Percentiles rank a stretch among this genome's conserved stretches.
Conservation (phyloP, 148 eudicot genomes). For the Amaranthus cruentus region DNA sequence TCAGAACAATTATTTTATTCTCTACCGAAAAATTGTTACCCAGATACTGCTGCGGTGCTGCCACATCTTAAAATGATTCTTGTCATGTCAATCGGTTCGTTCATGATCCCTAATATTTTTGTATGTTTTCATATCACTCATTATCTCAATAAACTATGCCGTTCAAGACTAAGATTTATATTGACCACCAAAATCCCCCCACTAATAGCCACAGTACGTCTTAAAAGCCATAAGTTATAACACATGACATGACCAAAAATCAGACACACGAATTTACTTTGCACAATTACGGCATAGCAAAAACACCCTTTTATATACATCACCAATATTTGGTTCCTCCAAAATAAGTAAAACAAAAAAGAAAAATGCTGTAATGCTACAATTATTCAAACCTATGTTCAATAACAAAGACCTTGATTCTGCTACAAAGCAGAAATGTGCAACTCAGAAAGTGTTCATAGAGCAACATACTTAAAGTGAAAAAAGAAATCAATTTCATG, state of each 20-base stretch:
- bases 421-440: background rate
- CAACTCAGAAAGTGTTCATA: background rate
- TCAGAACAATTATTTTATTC: background rate
- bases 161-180: background rate
- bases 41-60: background rate
- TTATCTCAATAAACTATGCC: background rate
- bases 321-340: background rate
- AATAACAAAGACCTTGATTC: background rate
- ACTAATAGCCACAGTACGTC: background rate
- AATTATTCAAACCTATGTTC: background rate
- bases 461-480: background rate
- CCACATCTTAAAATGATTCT: background rate
- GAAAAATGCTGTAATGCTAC: background rate
- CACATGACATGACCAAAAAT: background rate
- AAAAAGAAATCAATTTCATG: background rate
- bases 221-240: background rate
- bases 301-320: background rate
- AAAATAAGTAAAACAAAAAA: background rate
- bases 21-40: background rate
- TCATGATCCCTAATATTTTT: background rate
- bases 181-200: background rate
- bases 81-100: background rate
- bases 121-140: background rate
- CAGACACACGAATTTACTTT: background rate
- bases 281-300: background rate